These are phyloP conservation scores for Xylaria nigripes DNA, from an alignment of 495 filamentous ascomycete genomes.

Conservation along the genomic window DNA sequence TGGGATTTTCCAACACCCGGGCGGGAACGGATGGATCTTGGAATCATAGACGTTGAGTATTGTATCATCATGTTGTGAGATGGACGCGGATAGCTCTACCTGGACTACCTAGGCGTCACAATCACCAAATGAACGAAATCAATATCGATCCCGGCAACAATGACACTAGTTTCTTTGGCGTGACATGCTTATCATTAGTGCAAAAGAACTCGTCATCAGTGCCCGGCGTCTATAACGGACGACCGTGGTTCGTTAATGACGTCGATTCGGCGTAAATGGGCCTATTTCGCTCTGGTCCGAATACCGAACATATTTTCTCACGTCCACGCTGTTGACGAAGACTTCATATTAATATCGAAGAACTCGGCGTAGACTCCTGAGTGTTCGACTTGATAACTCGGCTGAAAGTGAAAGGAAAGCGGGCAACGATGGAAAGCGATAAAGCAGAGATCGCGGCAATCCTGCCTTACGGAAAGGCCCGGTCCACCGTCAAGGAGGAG, in stretches of 20 bases:
- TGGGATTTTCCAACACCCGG: no score
- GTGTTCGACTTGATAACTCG: not conserved
- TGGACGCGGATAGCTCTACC: not conserved
- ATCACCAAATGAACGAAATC: not conserved
- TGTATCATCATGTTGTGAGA: not conserved
- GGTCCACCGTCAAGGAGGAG: slow-evolving; percentile 51
- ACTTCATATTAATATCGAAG: not conserved
- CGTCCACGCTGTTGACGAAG: not conserved
- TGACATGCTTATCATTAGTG: not conserved
- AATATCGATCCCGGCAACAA: not conserved
- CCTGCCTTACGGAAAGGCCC: slow-evolving; percentile 54
- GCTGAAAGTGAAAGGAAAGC: not conserved
- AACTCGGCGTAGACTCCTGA: not conserved
- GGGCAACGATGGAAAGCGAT: not conserved
- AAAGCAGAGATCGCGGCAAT: slow-evolving; percentile 42
- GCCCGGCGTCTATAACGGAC: not conserved
- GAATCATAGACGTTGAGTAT: not conserved
- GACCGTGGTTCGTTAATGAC: not conserved
- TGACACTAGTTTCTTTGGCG: not conserved
- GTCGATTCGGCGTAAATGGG: not conserved
- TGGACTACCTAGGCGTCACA: not conserved
- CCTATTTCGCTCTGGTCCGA: not conserved
- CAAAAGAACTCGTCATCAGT: not conserved
- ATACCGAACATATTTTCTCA: not conserved
- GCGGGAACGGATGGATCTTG: not conserved